A percentile compares a stretch with the other conserved stretches of the same genome.
These are phyloP conservation scores for Solanum hybrid DNA, from an alignment of 305 asterid species.

Conservation along the genomic window DNA sequence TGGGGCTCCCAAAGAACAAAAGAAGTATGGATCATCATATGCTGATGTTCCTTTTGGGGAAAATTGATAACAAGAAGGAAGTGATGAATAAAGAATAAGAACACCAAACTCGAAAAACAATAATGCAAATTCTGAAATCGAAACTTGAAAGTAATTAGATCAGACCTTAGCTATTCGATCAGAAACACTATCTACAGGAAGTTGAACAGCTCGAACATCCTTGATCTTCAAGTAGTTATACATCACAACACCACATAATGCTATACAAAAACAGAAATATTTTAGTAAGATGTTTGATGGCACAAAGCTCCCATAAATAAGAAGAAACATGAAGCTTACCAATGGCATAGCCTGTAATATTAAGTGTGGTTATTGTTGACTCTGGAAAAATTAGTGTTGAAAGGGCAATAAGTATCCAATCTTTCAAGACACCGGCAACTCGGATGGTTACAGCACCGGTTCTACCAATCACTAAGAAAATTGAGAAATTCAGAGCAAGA, in stretches of 20 bases:
- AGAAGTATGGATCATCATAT: not conserved
- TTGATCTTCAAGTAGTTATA: conserved; percentile 53
- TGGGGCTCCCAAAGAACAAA: not conserved
- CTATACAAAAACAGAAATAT: conserved; percentile 24
- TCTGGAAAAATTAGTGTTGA: conserved; percentile 93
- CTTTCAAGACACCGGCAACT: conserved; percentile 95
- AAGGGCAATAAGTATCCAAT: conserved; percentile 97
- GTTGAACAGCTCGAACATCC: conserved; percentile 44
- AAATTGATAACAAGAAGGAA: not conserved
- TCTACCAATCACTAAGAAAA: conserved; percentile 92
- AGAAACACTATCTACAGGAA: conserved; percentile 29
- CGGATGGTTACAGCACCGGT: conserved; percentile 97
- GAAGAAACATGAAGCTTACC: conserved; percentile 35
- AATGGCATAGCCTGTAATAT: conserved; percentile 88
- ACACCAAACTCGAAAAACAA: not conserved
- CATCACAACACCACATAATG: conserved; percentile 78
- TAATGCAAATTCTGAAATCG: not conserved
- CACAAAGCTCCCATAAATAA: not conserved
- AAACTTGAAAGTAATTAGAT: not conserved
- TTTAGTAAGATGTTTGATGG: not conserved
- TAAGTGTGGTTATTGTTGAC: conserved; percentile 76
- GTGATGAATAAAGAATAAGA: not conserved
- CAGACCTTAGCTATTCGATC: conserved; percentile 45
- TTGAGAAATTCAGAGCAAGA: conserved; percentile 91
- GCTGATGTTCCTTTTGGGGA: not conserved